phyloP scores from a whole-genome alignment of 1,284 basidiomycete genomes.

The Heterobasidion parviporum region DNA sequence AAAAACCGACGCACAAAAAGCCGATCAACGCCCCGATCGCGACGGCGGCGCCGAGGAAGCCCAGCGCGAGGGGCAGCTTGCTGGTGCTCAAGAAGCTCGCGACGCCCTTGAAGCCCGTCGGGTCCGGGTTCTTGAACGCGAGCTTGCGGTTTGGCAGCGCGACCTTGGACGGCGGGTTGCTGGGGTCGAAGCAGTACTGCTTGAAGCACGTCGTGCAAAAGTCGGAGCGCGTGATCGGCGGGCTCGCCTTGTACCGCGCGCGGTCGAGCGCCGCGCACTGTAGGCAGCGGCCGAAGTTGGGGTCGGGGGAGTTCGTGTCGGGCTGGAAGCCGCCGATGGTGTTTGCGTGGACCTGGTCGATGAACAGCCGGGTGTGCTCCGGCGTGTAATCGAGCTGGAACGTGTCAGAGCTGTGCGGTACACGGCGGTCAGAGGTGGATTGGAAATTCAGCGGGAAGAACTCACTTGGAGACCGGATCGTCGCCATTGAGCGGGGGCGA shows the following conservation, averaged over 20 bases:
- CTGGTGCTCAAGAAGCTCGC: slow-evolving; percentile 29
- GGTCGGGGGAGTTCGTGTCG: slow-evolving; percentile 36
- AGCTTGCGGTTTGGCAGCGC: slow-evolving; percentile 36
- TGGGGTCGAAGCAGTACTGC: slow-evolving; percentile 47
- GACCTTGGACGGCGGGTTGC: slow-evolving; percentile 32
- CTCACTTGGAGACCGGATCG: slow-evolving; percentile 52
- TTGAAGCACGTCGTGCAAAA: slow-evolving; percentile 41
- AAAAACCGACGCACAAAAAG: slow-evolving; percentile 28
- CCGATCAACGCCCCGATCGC: slow-evolving; percentile 25
- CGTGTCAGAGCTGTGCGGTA: slow-evolving; percentile 32
- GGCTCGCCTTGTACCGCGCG: slow-evolving; percentile 30
- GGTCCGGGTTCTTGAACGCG: slow-evolving; percentile 42
- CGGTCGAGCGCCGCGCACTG: slow-evolving; percentile 51
- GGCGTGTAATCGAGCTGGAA: slow-evolving; percentile 43
- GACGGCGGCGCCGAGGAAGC: slow-evolving; percentile 27
- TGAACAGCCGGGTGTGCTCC: slow-evolving; percentile 37
- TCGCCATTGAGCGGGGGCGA: slow-evolving; percentile 51
- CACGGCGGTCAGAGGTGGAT: neutral
- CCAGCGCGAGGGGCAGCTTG: slow-evolving; percentile 35
- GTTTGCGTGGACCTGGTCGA: slow-evolving; percentile 45
- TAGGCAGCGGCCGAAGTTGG: slow-evolving; percentile 43
- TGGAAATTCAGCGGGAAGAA: neutral
- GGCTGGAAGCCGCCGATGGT: slow-evolving; percentile 50
- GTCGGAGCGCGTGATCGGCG: slow-evolving; percentile 30
- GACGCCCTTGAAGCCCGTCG: slow-evolving; percentile 30